Base-by-base conservation (phyloP, 371 early-diverging fungal species). In the Zychaea mexicana region DNA sequence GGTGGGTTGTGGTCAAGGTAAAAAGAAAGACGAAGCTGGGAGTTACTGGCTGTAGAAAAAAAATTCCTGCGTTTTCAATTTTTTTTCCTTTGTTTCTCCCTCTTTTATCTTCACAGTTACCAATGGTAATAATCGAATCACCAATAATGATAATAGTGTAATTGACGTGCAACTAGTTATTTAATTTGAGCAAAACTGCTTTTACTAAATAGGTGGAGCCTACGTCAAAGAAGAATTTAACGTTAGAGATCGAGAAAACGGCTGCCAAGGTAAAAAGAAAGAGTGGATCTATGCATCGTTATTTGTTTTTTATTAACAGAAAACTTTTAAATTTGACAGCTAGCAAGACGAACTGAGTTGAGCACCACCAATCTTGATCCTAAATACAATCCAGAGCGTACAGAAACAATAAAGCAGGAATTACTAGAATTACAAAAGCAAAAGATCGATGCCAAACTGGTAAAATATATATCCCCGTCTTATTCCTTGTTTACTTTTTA, bases 361-460 rank as follows among this genome's bases (percentile, higher is more conserved):
- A 2, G 8, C 15, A 45, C 17, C 15, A 36, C 32, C 8, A 36
- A 36, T 26, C 21, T 19, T 24, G 56, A 36, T 36, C 17, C 42
- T 24, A 30, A 45, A 17, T 36, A 31, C n/a, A n/a, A 28, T 10
- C 36, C 32, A 42, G 59, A 38, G 22, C 38, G 38, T 17, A 58
- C 55, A 30, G 42, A 53, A 22, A n/a, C 27, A n/a, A 21, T 60
- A 6, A 47, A 45, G 55, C 49, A 52, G 39, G 45, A 61, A 32
- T 57, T 71, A 21, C 36, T 46, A 13, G 57, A 53, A 33, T 24
- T 58, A 26, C 68, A 70, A 68, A 66, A 64, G 32, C 38, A 69
- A 36, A 79, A 79, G 33, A 49, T 79, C 24, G 69, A 74, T n/a
- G 31, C 65, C 0, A 76, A 79, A 55, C 39, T 76, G 68, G 79